phyloP scores from a whole-genome alignment of 2,329 filamentous ascomycete species.

The Epichloe elymi region DNA sequence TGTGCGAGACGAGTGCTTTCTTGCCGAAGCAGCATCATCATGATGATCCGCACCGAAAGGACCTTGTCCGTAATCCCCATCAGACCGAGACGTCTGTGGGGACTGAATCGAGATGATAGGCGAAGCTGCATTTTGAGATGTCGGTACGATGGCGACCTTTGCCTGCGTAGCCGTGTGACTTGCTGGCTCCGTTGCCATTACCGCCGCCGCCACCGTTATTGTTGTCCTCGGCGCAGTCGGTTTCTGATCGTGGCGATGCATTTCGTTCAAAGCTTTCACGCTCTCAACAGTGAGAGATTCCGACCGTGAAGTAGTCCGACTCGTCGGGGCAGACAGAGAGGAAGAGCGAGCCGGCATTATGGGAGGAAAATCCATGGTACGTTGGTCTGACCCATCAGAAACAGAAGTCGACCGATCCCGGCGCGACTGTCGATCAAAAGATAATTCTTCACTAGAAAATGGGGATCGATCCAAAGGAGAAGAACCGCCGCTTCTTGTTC shows the following conservation, averaged over 20 bases:
- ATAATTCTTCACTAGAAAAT: constrained; percentile 28
- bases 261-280: constrained; percentile 39
- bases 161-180: no score
- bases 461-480: constrained; percentile 29
- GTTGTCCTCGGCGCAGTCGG: neutral
- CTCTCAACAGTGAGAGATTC: constrained; percentile 33
- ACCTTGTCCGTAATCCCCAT: constrained; percentile 7
- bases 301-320: constrained; percentile 37
- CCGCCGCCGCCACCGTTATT: neutral
- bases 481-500: constrained; percentile 39
- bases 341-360: constrained; percentile 43
- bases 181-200: neutral
- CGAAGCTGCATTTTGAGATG: neutral
- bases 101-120: neutral
- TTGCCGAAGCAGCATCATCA: constrained; percentile 40
- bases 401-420: constrained; percentile 31
- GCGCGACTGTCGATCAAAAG: constrained; percentile 28
- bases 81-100: neutral
- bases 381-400: constrained; percentile 36
- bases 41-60: constrained; percentile 34
- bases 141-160: neutral
- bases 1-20: constrained; percentile 39
- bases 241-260: constrained; percentile 9
- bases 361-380: constrained; percentile 49
- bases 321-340: constrained; percentile 50